Base-by-base conservation (phyloP, 305 asterid genomes). In the Fraxinus paxiana region DNA sequence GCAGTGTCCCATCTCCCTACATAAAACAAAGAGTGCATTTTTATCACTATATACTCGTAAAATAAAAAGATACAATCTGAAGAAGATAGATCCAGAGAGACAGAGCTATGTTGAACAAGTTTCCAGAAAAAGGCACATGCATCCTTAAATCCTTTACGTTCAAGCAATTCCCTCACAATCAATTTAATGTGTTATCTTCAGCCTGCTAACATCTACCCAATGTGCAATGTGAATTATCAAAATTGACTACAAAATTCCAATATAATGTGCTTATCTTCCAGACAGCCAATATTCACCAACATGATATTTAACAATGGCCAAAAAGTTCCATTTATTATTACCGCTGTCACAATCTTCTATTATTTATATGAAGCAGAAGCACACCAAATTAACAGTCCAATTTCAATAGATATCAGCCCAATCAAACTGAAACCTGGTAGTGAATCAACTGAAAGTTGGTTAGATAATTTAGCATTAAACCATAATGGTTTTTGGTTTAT, bases 1-100 rank as follows among this genome's bases (percentile, higher is more conserved):
- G 77, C 26, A 81, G 74, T 75, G 86, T 84, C 35, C 86, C 86
- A 9, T 86, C 84, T 13, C 61, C 81, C 85, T 86, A 77, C 34
- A 76, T n/a, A 61, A 67, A 77, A 18, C 48, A 30, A n/a, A 48
- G 41, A 54, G 33, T 61, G 28, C 15, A 18, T 18, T 61, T 61
- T 61, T 43, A 17, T 75, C 24, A 24, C 35, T 75, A 20, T n/a
- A 5, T 41, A 22, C 63, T 30, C 12, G 77, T 20, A 41, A 22
- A 73, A 18, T 10, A 6, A 38, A 41, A 20, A 74, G 77, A 41
- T 9, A 75, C 41, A 48, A 51, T 7, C 70, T 6, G 46, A 76
- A 26, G 28, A 51, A 7, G 4, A 76, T 6, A 15, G 1, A 28
- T 18, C 18, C 56, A 28, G 33, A 30, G 41, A 76, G 8, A 54